Evolutionary conservation across 305 asterid species (phyloP).

Genomic region (Lippia alba): DNA sequence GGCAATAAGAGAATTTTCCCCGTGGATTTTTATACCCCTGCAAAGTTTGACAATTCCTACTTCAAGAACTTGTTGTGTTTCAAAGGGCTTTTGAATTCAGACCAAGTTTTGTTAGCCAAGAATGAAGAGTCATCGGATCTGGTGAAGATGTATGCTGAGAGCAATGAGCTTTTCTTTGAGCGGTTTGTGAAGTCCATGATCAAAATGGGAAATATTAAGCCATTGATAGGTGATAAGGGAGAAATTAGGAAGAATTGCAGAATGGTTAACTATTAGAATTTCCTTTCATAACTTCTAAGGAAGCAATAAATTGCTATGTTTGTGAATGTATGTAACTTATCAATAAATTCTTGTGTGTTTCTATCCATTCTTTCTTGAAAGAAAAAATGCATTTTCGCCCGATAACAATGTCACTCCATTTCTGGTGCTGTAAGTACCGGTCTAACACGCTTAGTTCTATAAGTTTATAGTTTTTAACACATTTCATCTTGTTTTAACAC

Average conservation of each 20-base stretch:
- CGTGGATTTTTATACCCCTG: constrained; percentile 67
- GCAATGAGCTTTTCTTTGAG: constrained; percentile 60
- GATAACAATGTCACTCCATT: too few relatives aligned
- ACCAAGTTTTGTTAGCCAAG: constrained; percentile 74
- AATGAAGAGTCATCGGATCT: constrained; percentile 55
- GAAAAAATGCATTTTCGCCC: neutral
- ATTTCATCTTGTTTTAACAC: too few relatives aligned
- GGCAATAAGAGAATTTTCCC: constrained; percentile 77
- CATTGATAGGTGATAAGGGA: constrained; percentile 75
- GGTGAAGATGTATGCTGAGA: constrained; percentile 73
- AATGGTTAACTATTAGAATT: constrained; percentile 48
- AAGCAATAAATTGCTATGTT: neutral
- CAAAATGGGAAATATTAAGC: constrained; percentile 84
- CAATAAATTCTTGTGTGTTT: neutral
- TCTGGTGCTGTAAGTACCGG: too few relatives aligned
- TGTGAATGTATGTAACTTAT: neutral
- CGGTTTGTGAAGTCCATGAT: constrained; percentile 84
- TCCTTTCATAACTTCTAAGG: neutral
- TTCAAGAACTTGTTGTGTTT: constrained; percentile 73
- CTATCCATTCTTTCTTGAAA: too few relatives aligned
- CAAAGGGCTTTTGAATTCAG: constrained; percentile 85
- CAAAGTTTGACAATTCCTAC: constrained; percentile 75
- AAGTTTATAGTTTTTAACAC: too few relatives aligned
- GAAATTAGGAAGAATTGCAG: constrained; percentile 83
- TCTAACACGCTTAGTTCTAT: too few relatives aligned